phyloP scores from a whole-genome alignment of 2,329 filamentous ascomycete species.

The Gliomastix tumulicola region DNA sequence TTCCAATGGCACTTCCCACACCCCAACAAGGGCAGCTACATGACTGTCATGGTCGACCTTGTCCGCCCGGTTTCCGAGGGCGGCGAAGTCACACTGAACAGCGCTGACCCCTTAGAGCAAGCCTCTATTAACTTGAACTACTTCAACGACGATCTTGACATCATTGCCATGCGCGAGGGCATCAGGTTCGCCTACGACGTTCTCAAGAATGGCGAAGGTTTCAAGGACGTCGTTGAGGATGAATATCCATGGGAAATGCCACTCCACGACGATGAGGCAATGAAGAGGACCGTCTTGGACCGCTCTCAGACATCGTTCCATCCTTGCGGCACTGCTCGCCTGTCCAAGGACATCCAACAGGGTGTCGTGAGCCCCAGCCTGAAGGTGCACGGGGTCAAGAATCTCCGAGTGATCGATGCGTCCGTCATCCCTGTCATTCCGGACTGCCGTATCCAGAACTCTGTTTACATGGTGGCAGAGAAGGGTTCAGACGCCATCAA shows the following conservation, averaged over 20 bases:
- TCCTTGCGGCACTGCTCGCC: conserved; percentile 47
- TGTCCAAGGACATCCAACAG: conserved; percentile 42
- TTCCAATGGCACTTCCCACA: conserved; percentile 40
- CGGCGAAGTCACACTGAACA: conserved; percentile 50
- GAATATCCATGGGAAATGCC: conserved; percentile 59
- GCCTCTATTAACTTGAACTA: conserved; percentile 56
- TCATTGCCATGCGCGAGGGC: conserved; percentile 53
- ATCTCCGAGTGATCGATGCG: conserved; percentile 47
- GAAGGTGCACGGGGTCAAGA: conserved; percentile 44
- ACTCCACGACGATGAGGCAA: conserved; percentile 43
- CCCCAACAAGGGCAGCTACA: conserved; percentile 35
- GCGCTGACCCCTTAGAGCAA: conserved; percentile 47
- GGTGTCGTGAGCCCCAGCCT: conserved; percentile 45
- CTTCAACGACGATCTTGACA: conserved; percentile 45
- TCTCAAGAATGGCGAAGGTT: conserved; percentile 47
- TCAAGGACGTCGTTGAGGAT: conserved; percentile 43
- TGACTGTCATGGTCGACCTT: conserved; percentile 48
- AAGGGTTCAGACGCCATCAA: conserved; percentile 24
- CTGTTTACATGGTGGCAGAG: conserved; percentile 54
- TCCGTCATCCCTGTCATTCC: conserved; percentile 48
- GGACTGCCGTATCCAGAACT: conserved; percentile 52
- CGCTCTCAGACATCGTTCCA: conserved; percentile 54
- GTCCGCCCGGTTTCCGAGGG: conserved; percentile 29
- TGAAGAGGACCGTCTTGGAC: conserved; percentile 49
- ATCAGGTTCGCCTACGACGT: conserved; percentile 50